These are phyloP conservation scores for Porcisia deanei DNA, from an alignment of 208 protist genomes.

Conservation along the genomic window DNA sequence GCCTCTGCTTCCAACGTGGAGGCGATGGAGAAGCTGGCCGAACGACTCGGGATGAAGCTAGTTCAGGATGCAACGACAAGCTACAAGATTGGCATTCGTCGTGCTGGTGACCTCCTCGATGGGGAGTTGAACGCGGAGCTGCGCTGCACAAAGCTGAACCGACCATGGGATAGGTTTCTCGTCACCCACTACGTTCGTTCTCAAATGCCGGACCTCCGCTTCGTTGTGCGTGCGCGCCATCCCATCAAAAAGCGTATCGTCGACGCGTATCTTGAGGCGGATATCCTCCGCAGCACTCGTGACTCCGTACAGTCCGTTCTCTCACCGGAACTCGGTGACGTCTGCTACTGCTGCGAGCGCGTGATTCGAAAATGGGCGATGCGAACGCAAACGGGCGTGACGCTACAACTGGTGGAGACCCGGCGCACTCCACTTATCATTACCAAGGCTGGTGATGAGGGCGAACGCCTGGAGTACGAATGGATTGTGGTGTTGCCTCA, in stretches of 20 bases:
- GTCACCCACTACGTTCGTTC: constrained; percentile 85
- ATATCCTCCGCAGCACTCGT: constrained; percentile 80
- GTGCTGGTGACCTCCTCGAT: constrained; percentile 69
- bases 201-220: constrained; percentile 87
- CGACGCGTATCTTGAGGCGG: constrained; percentile 75
- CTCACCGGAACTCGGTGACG: constrained; percentile 85
- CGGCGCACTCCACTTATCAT: constrained; percentile 91
- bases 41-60: constrained; percentile 60
- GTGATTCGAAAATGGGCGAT: constrained; percentile 81
- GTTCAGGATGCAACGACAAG: constrained; percentile 74
- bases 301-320: constrained; percentile 90
- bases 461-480: constrained; percentile 89
- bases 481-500: constrained; percentile 82
- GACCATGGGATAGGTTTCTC: constrained; percentile 87
- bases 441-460: constrained; percentile 78
- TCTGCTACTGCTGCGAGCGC: constrained; percentile 88
- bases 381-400: constrained; percentile 49
- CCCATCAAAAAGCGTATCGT: constrained; percentile 87
- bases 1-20: constrained; percentile 65
- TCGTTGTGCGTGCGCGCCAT: constrained; percentile 80
- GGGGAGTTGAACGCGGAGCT: constrained; percentile 84
- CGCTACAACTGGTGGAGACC: constrained; percentile 84
- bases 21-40: constrained; percentile 57
- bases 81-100: constrained; percentile 69
- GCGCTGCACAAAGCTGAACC: constrained; percentile 69